Base-by-base conservation (phyloP, 495 filamentous ascomycete genomes). In the Talaromyces adpressus region DNA sequence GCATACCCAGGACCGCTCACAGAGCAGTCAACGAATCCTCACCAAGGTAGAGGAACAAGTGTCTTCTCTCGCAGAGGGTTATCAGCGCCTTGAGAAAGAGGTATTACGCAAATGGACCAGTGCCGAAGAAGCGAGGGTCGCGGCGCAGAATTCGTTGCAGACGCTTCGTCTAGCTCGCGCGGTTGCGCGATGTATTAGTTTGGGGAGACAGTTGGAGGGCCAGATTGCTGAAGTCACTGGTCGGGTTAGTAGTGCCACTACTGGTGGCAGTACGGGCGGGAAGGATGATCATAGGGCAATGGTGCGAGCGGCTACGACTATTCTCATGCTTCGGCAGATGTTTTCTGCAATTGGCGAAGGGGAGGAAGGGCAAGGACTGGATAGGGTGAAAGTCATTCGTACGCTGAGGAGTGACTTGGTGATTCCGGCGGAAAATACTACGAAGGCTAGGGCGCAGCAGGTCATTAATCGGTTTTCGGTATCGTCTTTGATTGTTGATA, bases 201-300 rank as follows among this genome's bases (percentile, higher is more conserved):
- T 98, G 18, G 92, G 90, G 0, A 79, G 93, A 30, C 93, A 97
- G 77, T 82, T 98, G 22, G 92, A 98, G 69, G 82, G 88, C 14
- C 92, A 97, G 73, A 84, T 87, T 66, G 78, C 80, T 0, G 90
- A 90, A 64, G 71, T 82, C 67, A 84, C 74, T 57, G 84, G 73
- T 22, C 75, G 78, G 20, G 79, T 77, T 23, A 69, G 68, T 63
- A 56, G 11, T 29, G 25, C 22, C 25, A 56, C 22, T 29, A 56
- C 22, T 29, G 52, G 52, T 7, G 49, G 52, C n/a, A 56, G 83
- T 71, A 36, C 9, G 11, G 32, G 32, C 8, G 32, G 32, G 32
- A 85, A 83, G 63, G 90, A 91, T 64, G 91, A 93, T 61, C 85
- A 91, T 64, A 81, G 87, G 29, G 90, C 89, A 4, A 80, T 96